Base-by-base conservation (phyloP, 768 basidiomycete species). In the Termitomyces sp. region DNA sequence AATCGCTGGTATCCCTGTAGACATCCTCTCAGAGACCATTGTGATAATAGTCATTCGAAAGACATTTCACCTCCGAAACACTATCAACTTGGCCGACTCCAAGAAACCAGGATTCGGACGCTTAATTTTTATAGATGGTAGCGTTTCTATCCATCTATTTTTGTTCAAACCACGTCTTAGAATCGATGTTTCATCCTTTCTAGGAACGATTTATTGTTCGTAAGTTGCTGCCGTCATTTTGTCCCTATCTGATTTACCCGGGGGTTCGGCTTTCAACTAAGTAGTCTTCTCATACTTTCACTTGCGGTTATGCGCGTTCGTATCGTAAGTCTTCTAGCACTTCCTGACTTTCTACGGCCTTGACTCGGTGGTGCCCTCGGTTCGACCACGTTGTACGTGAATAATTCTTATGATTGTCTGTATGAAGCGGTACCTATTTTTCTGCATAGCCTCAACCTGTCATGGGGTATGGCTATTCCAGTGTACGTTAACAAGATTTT, bases 381-480 rank as follows among this genome's bases (percentile, higher is more conserved):
- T 55, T 59, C 28, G 58, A 59, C 51, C 54, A 59, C 11, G 53
- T 59, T 52, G 28, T 32, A 4, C 50, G 50, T 30, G 16, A n/a
- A 28, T 5, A 32, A 40, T 27, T 34, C 5, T 6, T 25, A 27
- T 30, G 3, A 23, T 6, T n/a, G 10, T 11, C n/a, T 14, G 11
- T 8, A 28, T 27, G 49, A 6, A 27, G 35, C 7, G 28, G 2
- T 40, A 8, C n/a, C 39, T 50, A 12, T 34, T 43, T 14, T 44
- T 50, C 9, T 37, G 34, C 32, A 6, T 42, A 71, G 68, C 67
- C 70, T 17, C 44, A 60, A 51, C 64, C 66, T 35, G 68, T 66
- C 4, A 66, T 68, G 1, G 66, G 68, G 7, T 71, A 70, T 54
- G 67, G 69, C 45, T 71, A 70, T 54, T 0, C 70, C 70, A 40